These are phyloP conservation scores for Willaertia magna DNA, from an alignment of 208 protist species.

Conservation along the genomic window DNA sequence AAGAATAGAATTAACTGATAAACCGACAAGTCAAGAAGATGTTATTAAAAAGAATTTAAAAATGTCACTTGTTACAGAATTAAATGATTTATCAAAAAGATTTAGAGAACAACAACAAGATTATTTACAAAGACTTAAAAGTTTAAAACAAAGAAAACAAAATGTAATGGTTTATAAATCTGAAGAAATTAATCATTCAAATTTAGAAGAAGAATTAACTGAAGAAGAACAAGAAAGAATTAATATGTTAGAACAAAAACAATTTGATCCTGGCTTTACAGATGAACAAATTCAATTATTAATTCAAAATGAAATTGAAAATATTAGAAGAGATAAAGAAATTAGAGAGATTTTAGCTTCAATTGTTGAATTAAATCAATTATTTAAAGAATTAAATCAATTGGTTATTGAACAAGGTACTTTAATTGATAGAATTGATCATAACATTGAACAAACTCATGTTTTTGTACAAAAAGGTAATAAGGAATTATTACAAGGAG, in stretches of 20 bases:
- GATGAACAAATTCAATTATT: background rate
- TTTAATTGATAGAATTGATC: slow-evolving; percentile 34
- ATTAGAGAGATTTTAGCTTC: slow-evolving; percentile 21
- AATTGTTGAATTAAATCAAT: slow-evolving; percentile 30
- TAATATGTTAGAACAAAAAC: background rate
- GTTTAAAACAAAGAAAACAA: background rate
- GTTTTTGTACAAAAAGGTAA: background rate
- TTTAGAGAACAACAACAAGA: background rate
- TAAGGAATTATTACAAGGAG: background rate
- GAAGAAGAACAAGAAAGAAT: background rate
- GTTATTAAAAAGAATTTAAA: background rate
- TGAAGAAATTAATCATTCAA: background rate
- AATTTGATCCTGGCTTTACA: background rate
- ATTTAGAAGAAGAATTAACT: background rate
- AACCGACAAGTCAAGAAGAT: background rate
- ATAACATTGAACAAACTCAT: slow-evolving; percentile 24
- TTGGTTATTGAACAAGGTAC: slow-evolving; percentile 32
- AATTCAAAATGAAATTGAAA: background rate
- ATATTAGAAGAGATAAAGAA: background rate
- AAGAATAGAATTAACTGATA: background rate
- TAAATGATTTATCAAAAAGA: background rate
- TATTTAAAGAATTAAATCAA: slow-evolving; percentile 27
- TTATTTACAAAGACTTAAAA: background rate
- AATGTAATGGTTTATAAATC: background rate
- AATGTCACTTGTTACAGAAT: background rate